Percentiles rank a stretch among this genome's conserved stretches.
phyloP scores from a whole-genome alignment of 140 eudicot species.

The Senecio squalidus region DNA sequence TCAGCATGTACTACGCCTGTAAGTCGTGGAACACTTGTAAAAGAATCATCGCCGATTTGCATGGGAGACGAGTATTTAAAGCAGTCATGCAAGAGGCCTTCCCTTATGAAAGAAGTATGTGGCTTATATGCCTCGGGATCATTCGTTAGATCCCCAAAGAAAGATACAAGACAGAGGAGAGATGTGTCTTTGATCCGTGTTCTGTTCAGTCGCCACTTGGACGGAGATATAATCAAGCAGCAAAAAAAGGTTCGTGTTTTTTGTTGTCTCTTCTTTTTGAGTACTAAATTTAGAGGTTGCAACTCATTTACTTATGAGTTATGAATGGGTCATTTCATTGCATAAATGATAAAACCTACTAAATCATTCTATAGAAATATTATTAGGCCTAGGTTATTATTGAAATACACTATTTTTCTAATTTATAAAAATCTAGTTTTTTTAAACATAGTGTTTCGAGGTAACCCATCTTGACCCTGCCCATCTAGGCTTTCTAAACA shows the following conservation, averaged over 20 bases:
- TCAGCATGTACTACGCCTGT: conserved; percentile 48
- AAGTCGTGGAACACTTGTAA: conserved; percentile 32
- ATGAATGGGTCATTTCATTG: no score
- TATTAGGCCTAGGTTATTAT: no score
- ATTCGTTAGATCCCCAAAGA: conserved; percentile 23
- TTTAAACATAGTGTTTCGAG: no score
- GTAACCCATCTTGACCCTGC: no score
- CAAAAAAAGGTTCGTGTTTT: conserved; percentile 64
- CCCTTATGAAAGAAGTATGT: conserved; percentile 45
- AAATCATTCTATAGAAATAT: no score
- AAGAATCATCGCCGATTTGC: conserved; percentile 67
- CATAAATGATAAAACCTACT: no score
- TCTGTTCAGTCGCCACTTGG: conserved; percentile 84
- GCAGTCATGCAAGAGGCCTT: conserved; percentile 53
- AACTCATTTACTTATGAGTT: no score
- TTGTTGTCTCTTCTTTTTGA: conserved; percentile 5
- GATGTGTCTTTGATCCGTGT: conserved; percentile 55
- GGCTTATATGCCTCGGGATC: conserved; percentile 29
- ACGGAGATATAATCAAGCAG: conserved; percentile 65
- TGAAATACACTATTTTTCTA: no score
- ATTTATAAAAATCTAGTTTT: no score
- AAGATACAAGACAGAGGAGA: conserved; percentile 56
- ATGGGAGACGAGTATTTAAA: conserved; percentile 77
- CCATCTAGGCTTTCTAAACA: no score
- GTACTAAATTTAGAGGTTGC: not conserved